phyloP scores from a whole-genome alignment of 2,329 filamentous ascomycete species.

The Alternaria ventricosa region DNA sequence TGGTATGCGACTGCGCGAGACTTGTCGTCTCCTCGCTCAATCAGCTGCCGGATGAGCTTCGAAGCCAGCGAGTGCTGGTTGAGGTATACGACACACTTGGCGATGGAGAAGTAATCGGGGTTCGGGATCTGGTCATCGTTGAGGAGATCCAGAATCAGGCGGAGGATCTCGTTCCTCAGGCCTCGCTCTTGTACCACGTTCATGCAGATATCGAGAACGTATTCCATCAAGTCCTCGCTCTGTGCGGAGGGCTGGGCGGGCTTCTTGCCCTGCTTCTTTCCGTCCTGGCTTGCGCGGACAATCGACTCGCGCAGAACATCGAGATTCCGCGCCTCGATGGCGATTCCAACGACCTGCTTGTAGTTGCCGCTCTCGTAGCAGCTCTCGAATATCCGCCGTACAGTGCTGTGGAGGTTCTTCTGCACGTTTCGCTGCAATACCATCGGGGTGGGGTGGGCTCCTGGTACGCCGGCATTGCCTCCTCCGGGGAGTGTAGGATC shows the following conservation, averaged over 20 bases:
- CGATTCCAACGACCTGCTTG: slow-evolving; percentile 94
- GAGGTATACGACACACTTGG: slow-evolving; percentile 95
- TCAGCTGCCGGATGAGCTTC: slow-evolving; percentile 80
- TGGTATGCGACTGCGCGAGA: slow-evolving; percentile 91
- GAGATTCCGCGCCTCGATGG: slow-evolving; percentile 91
- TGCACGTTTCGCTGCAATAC: slow-evolving; percentile 77
- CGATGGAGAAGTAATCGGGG: slow-evolving; percentile 97
- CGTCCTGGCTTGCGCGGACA: slow-evolving; percentile 84
- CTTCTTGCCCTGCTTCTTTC: slow-evolving; percentile 70
- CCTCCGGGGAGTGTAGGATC: slow-evolving; percentile 63
- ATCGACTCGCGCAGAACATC: slow-evolving; percentile 87
- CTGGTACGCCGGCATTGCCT: slow-evolving; percentile 61
- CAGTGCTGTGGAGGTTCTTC: slow-evolving; percentile 79
- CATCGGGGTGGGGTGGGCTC: slow-evolving; percentile 64
- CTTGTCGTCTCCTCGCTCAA: slow-evolving; percentile 77
- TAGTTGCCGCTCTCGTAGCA: slow-evolving; percentile 88
- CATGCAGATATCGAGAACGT: slow-evolving; percentile 95
- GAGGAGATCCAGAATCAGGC: slow-evolving; percentile 91
- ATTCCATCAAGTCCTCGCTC: slow-evolving; percentile 95
- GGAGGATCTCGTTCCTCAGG: slow-evolving; percentile 82
- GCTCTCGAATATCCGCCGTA: slow-evolving; percentile 88
- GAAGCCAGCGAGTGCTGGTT: slow-evolving; percentile 91
- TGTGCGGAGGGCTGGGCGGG: slow-evolving; percentile 62
- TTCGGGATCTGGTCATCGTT: slow-evolving; percentile 90
- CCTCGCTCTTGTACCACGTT: slow-evolving; percentile 93